Percentiles rank a stretch among this genome's conserved stretches.
Evolutionary conservation across 495 filamentous ascomycete genomes (phyloP).

Genomic region (Amniculicola lignicola): DNA sequence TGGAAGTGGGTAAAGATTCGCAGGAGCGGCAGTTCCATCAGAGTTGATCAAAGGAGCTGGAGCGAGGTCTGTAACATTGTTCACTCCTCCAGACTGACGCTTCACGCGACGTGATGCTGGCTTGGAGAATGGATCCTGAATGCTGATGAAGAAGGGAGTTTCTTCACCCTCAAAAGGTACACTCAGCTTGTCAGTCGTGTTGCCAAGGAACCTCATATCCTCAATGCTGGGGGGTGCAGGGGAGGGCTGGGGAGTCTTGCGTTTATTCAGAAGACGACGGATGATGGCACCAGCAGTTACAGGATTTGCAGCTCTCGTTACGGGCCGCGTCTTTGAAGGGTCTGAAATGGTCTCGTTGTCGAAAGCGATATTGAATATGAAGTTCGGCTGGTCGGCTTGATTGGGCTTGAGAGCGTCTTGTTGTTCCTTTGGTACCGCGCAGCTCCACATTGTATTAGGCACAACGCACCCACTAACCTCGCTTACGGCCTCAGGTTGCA

Average conservation of each 20-base stretch:
- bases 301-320: constrained; percentile 26
- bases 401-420: constrained; percentile 60
- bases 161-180: constrained; percentile 61
- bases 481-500: constrained; percentile 57
- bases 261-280: constrained; percentile 14
- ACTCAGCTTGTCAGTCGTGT: constrained; percentile 70
- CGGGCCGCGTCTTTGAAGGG: constrained; percentile 28
- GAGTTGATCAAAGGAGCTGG: constrained; percentile 58
- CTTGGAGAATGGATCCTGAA: constrained; percentile 25
- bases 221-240: constrained; percentile 62
- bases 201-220: constrained; percentile 75
- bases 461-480: constrained; percentile 62
- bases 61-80: constrained; percentile 53
- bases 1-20: constrained; percentile 65
- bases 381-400: constrained; percentile 64
- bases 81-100: constrained; percentile 37
- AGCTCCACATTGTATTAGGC: constrained; percentile 75
- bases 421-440: constrained; percentile 71
- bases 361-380: constrained; percentile 74
- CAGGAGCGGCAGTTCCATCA: constrained; percentile 69
- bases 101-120: constrained; percentile 19
- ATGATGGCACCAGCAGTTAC: constrained; percentile 32
- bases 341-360: constrained; percentile 63
- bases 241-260: constrained; percentile 47
- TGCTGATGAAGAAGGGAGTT: constrained; percentile 66